Conservation (phyloP, 2,329 filamentous ascomycete genomes). For the Camillea tinctor region DNA sequence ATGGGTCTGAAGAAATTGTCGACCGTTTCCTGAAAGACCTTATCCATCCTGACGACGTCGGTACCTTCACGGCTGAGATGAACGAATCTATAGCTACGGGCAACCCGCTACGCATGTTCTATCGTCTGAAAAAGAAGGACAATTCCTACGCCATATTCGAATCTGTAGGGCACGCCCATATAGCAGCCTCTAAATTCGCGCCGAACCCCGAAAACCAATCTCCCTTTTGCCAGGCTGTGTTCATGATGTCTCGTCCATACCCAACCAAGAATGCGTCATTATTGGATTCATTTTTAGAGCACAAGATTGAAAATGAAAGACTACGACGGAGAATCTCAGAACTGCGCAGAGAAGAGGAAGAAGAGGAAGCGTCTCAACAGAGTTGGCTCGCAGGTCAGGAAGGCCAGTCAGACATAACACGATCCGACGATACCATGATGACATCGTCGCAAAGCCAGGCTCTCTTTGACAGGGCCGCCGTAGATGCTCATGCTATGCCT, state of each 20-base stretch:
- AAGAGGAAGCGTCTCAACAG: conserved; percentile 68
- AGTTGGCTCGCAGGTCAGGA: conserved; percentile 61
- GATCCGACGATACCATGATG: conserved; percentile 45
- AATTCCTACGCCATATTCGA: conserved; percentile 79
- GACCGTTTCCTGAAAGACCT: conserved; percentile 77
- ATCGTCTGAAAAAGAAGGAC: conserved; percentile 75
- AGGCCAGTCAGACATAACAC: conserved; percentile 51
- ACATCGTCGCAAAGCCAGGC: conserved; percentile 33
- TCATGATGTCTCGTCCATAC: conserved; percentile 89
- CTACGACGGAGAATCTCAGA: conserved; percentile 81
- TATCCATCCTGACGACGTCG: conserved; percentile 82
- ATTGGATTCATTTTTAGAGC: conserved; percentile 89
- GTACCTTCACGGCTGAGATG: conserved; percentile 81
- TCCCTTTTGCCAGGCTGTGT: conserved; percentile 81
- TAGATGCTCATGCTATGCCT: conserved; percentile 52
- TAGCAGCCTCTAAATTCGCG: conserved; percentile 66
- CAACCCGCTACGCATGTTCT: conserved; percentile 80
- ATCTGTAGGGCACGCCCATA: conserved; percentile 88
- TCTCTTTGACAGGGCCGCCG: conserved; percentile 38
- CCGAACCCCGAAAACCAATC: conserved; percentile 63
- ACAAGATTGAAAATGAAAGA: conserved; percentile 94
- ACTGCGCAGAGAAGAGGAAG: conserved; percentile 79
- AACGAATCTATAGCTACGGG: conserved; percentile 84
- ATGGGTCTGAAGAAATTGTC: conserved; percentile 66
- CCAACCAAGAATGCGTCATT: conserved; percentile 83